These are phyloP conservation scores for Senecio squalidus DNA, from an alignment of 140 eudicot species.

Conservation along the genomic window DNA sequence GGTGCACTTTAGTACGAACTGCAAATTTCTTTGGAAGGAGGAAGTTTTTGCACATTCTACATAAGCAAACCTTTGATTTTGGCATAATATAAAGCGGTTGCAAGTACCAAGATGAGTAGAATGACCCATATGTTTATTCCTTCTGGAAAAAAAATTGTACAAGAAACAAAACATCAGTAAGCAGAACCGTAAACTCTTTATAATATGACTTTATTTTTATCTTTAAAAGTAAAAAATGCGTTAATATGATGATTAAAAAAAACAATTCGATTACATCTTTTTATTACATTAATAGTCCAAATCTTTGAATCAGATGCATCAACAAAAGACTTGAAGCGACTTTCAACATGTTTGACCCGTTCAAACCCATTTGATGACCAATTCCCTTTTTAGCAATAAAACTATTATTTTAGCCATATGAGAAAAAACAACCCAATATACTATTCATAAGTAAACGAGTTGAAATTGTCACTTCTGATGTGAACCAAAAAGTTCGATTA, in stretches of 20 bases:
- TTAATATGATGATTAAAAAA: too few species aligned
- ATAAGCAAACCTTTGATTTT: slow-evolving; percentile 28
- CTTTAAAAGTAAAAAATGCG: too few species aligned
- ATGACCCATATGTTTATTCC: slow-evolving; percentile 44
- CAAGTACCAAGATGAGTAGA: slow-evolving; percentile 37
- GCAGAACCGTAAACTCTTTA: background rate
- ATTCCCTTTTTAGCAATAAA: too few species aligned
- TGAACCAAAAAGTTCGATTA: too few species aligned
- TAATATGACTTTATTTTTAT: too few species aligned
- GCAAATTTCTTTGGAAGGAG: background rate
- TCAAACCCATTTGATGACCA: too few species aligned
- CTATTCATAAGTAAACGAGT: too few species aligned
- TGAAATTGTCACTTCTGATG: too few species aligned
- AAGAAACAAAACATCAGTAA: background rate
- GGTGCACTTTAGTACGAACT: background rate
- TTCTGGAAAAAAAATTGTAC: slow-evolving; percentile 13
- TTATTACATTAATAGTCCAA: background rate
- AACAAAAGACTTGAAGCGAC: background rate
- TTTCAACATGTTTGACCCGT: background rate
- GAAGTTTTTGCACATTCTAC: background rate
- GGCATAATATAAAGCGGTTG: slow-evolving; percentile 37
- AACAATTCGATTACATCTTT: too few species aligned
- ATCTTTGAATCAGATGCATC: background rate
- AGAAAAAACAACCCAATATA: too few species aligned
- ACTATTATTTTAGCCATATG: too few species aligned